Base-by-base conservation (phyloP, 2,329 filamentous ascomycete genomes). In the Ophiosphaerella herpotricha region DNA sequence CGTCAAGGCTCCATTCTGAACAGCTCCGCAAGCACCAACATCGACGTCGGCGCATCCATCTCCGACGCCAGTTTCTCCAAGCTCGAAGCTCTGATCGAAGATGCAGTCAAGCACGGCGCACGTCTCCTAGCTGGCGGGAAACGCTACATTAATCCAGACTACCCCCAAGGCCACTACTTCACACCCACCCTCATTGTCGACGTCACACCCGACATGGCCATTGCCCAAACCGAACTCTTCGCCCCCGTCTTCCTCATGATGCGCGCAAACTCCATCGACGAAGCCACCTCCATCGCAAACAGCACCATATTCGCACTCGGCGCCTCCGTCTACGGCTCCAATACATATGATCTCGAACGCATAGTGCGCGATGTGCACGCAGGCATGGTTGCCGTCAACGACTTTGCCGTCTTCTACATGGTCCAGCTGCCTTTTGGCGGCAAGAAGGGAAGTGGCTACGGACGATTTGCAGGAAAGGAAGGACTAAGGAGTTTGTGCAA, bases 391-490 rank as follows among this genome's bases (percentile, higher is more conserved):
- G 86, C 91, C 21, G 84, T 99, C 61, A 99, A 99, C 71, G 94
- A 99, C 76, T 99, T 99, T 67, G 94, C 87, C 16, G 88, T 86
- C 24, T 97, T 86, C 73, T 99, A 99, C 70, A 91, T 93, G 44
- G 92, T 96, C 7, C 91, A 96, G 74, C 77, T 99, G 34, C 94
- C 94, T 0, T 99, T 99, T 74, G 94, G 94, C 33, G 94, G 92
- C 46, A 85, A 90, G n/a, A 85, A 84, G 50, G 93, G 91, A 1
- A 95, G 89, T 21, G 94, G 78, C 0, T 97, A 97, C 71, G 94
- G 94, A 1, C 82, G 93, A 2, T 99, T 99, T 74, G 93, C 91
- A 0, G 94, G 91, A 21, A 86, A 89, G 58, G 94, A 99, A 71
- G 94, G 94, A 0, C 75, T 99, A 18, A 81, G 90, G 32, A 87